Evolutionary conservation across 1,139 yeast species (phyloP), one percentile per base, ranked within the genome.

Genomic region (Scheffersomyces quercinus): DNA sequence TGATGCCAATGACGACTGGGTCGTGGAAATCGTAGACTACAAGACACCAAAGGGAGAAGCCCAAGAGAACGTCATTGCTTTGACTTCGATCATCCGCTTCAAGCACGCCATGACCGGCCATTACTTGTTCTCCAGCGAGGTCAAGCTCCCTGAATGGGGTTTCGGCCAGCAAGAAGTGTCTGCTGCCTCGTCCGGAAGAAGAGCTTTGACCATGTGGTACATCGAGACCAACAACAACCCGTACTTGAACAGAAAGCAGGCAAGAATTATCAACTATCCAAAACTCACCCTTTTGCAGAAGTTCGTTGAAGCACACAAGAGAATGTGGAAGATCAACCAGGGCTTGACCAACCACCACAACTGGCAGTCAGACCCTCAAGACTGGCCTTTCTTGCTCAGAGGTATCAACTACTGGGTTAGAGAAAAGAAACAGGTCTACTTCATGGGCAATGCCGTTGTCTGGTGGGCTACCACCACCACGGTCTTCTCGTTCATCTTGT

Each of bases 131-230:
- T 88, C 98, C 26, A 90, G 88, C 61, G 83, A 81, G 50, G 85
- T 82, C 41, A 88, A 88, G 66, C 80, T 93, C 54, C 99, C 99
- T 46, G 85, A 83, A 46, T 93, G 98, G 97, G 99, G 93, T 3
- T 90, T 86, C 59, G 95, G 86, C 55, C 99, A 95, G 70, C 97
- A 89, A 67, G 99, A 93, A 72, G 99, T 95, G 39, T 84, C 97
- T 9, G 82, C 97, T 67, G 95, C 97, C 40, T 73, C 81, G 40
- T 88, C 83, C 58, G 98, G 97, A 61, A 77, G 80, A 48, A 70
- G 83, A 54, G 80, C 82, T 35, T 82, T 88, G 64, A 79, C 90
- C 40, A 71, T 85, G 53, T 95, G 98, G 97, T 87, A 86, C 65
- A 73, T 95, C 58, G 99, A 95, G 70, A 79, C 83, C 48, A 91